Base-by-base conservation (phyloP, 2,329 filamentous ascomycete genomes). In the Penicillium sp. region DNA sequence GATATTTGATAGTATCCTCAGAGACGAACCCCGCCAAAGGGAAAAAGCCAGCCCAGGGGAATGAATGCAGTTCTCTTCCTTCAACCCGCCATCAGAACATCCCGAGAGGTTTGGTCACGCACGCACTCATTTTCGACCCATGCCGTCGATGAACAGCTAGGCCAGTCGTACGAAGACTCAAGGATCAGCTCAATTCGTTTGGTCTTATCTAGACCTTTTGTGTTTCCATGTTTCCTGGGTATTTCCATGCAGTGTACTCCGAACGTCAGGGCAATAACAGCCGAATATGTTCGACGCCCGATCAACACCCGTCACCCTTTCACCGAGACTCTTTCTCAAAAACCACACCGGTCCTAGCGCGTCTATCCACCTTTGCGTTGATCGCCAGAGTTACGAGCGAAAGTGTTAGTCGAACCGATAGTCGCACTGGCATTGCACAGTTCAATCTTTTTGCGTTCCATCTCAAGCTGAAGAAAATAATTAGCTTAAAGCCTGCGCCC, bases 281-380 rank as follows among this genome's bases (percentile, higher is more conserved):
- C 28, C 26, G 14, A 85, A 88, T 64, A 95, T 92, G 55, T 35
- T 47, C 33, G 12, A 37, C 20, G 32, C 31, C 29, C 41, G 35
- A 39, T 37, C 31, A 32, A 44, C 35, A 34, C 20, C 29, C 31
- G 26, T 34, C 39, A 36, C 30, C 35, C 23, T 41, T 26, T 33
- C 16, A 31, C 25, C 16, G 30, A 31, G 14, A 30, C 31, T 15
- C 26, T 28, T 12, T 10, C 31, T 6, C 16, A 23, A 23, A 11
- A 33, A 20, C 14, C 26, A 31, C 11, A n/a, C 28, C n/a, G 13
- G 23, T 7, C 6, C 22, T 16, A 22, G 5, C 10, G 17, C 31
- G n/a, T 31, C 39, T 54, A 54, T 30, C 51, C 51, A 13, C 51
- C 51, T 32, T 54, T 54, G 36, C 51, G 51, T 39, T 54, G 49